Conservation (phyloP, 2,329 filamentous ascomycete species). For the Fusarium agapanthi region DNA sequence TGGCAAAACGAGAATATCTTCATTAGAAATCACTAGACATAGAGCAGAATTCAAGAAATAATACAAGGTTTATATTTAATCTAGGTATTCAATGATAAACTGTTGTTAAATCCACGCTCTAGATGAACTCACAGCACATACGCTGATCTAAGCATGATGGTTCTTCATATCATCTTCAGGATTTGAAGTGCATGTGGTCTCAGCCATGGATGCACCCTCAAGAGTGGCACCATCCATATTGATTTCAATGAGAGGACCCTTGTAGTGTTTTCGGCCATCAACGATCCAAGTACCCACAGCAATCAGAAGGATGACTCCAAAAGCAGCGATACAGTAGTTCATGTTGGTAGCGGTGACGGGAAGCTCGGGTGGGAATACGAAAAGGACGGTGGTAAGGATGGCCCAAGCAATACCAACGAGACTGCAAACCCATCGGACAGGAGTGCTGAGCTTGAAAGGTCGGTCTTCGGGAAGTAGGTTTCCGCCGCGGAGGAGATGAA, state of each 20-base stretch:
- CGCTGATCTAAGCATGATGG: background rate
- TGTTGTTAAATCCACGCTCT: background rate
- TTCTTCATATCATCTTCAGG: constrained; percentile 25
- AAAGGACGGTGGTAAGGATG: constrained; percentile 76
- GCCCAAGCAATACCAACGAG: constrained; percentile 69
- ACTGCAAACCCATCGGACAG: constrained; percentile 50
- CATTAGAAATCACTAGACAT: background rate
- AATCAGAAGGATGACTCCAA: constrained; percentile 58
- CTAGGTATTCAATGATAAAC: background rate
- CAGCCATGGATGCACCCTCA: constrained; percentile 30
- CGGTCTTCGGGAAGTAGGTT: constrained; percentile 67
- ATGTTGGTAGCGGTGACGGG: constrained; percentile 73
- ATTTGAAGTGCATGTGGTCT: constrained; percentile 29
- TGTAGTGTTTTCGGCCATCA: constrained; percentile 60
- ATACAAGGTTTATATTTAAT: background rate
- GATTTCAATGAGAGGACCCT: constrained; percentile 45
- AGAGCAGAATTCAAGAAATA: background rate
- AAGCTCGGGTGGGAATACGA: constrained; percentile 75
- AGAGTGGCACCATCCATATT: constrained; percentile 20
- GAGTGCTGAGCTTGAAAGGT: constrained; percentile 49
- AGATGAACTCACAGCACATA: background rate
- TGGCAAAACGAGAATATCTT: background rate
- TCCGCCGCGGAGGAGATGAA: constrained; percentile 74
- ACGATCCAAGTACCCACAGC: constrained; percentile 55
- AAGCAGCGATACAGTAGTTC: constrained; percentile 65